Base-by-base conservation (phyloP, 2,329 filamentous ascomycete species). In the Aspergillus pseudoterreus region DNA sequence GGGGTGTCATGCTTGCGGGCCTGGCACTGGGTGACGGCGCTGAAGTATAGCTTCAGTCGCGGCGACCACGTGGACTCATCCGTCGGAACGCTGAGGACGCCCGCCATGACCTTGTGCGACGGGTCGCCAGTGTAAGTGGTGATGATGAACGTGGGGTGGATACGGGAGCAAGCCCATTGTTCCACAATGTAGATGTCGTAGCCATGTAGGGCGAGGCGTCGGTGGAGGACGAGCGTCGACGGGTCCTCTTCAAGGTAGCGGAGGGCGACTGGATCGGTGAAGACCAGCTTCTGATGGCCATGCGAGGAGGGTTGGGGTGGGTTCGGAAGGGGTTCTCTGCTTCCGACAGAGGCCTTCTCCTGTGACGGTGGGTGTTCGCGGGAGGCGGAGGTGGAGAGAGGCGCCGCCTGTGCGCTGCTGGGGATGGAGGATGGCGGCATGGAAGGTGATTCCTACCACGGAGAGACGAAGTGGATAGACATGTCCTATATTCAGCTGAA, bases 101-200 rank as follows among this genome's bases (percentile, higher is more conserved):
- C 86, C 4, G 90, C 91, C 8, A 87, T 73, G n/a, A 95, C 84
- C 0, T 79, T 82, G 68, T 96, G 88, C 32, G 84, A 84, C 32
- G 83, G 79, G 62, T 96, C 91, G 49, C 92, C 94, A 0, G 92
- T 97, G 66, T 94, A 96, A 3, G 92, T 96, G 39, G 88, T 88
- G 58, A 97, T 95, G 45, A 95, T 83, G 57, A 95, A 88, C 14
- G 92, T 96, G 1, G 92, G 92, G 56, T 95, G 90, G 51, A 85
- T 82, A 47, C 94, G 84, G 11, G 92, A 96, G 71, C 92, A 96
- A 5, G 90, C 90, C 94, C 94, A 99, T 78, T 99, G 94, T 70
- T 97, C 94, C 58, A 97, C 90, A 14, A 97, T 75, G 71, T 97
- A 97, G 55, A 92, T 79, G 70, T 97, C 92, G 72, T 96, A 97